A percentile compares a stretch with the other conserved stretches of the same genome.
Evolutionary conservation across 2,329 filamentous ascomycete genomes (phyloP).

Genomic region (Sphaerulina populicola): DNA sequence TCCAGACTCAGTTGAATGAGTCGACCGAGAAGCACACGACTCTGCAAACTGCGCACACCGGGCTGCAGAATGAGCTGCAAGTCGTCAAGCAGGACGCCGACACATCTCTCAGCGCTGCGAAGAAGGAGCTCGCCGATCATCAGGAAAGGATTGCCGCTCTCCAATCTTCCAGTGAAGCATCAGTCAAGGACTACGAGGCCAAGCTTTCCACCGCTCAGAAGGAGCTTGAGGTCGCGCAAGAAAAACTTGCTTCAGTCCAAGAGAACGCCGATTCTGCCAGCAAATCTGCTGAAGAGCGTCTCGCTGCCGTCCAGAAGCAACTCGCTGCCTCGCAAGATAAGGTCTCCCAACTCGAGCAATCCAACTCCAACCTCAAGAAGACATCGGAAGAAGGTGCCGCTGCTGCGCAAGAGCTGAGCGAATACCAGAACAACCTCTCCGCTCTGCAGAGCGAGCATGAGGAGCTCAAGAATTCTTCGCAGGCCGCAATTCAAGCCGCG

Average conservation of each 20-base stretch:
- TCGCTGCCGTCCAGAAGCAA: conserved; percentile 13
- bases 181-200: conserved; percentile 11
- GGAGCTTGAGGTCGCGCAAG: conserved; percentile 16
- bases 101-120: conserved; percentile 10
- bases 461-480: conserved; percentile 17
- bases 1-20: conserved; percentile 11
- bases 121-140: conserved; percentile 13
- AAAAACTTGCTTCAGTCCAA: conserved; percentile 13
- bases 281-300: conserved; percentile 9
- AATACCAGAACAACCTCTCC: conserved; percentile 13
- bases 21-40: conserved; percentile 9
- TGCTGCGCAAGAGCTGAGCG: conserved; percentile 13
- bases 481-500: conserved; percentile 13
- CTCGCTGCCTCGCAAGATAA: conserved; percentile 15
- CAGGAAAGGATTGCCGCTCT: conserved; percentile 10
- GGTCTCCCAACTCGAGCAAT: conserved; percentile 14
- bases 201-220: conserved; percentile 13
- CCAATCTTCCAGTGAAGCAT: conserved; percentile 11
- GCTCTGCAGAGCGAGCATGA: conserved; percentile 17
- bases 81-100: conserved; percentile 14
- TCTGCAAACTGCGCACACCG: conserved; percentile 11
- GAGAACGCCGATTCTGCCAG: conserved; percentile 7
- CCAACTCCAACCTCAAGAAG: conserved; percentile 16
- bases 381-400: conserved; percentile 14
- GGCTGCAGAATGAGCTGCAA: conserved; percentile 10